Percentiles rank a stretch among this genome's conserved stretches.
These are phyloP conservation scores for Dendrocalamus latiflorus DNA, from an alignment of 202 grass and related monocot genomes.

Conservation along the genomic window DNA sequence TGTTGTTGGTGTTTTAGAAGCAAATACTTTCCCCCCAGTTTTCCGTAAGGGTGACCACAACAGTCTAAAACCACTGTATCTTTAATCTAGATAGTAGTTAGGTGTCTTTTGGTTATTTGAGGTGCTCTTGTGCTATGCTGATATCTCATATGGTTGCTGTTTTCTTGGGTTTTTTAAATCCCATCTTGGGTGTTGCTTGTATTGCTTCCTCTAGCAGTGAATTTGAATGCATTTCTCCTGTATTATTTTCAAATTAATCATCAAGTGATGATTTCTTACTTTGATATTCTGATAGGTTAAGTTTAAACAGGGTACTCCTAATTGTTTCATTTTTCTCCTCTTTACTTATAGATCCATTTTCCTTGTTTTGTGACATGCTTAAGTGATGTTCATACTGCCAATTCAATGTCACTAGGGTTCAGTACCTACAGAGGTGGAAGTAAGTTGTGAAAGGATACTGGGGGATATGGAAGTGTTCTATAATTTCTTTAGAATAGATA, in stretches of 20 bases:
- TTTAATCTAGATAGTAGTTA: neutral
- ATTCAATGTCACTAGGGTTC: neutral
- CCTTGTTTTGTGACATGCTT: neutral
- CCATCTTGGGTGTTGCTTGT: neutral
- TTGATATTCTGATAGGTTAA: constrained; percentile 6
- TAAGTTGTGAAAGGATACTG: neutral
- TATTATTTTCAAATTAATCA: neutral
- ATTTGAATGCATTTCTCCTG: neutral
- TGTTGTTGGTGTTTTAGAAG: neutral
- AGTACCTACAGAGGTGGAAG: neutral
- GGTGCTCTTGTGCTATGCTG: neutral
- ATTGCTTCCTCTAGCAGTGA: neutral
- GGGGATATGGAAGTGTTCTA: neutral
- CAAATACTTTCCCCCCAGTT: neutral
- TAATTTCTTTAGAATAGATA: neutral
- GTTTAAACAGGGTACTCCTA: neutral
- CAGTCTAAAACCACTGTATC: neutral
- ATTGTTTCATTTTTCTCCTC: neutral
- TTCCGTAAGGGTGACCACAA: neutral
- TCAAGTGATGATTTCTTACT: neutral
- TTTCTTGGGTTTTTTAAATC: neutral
- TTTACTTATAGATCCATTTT: neutral
- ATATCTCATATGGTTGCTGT: neutral
- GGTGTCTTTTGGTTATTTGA: neutral
- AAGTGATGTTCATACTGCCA: neutral